Conservation (phyloP, 129 eudicot species). For the Rutidosis leptorrhynchoides region DNA sequence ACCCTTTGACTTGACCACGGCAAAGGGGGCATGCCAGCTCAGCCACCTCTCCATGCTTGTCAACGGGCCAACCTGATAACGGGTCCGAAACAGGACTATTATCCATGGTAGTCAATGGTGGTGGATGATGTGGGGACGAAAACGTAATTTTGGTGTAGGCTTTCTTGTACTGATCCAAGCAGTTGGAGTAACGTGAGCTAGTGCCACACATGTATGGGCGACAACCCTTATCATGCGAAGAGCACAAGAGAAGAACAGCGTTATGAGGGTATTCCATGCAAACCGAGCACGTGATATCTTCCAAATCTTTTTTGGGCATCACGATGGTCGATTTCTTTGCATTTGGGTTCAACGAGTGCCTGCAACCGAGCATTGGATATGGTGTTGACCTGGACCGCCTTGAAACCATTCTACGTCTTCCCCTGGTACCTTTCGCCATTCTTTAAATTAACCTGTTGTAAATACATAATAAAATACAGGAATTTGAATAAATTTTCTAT, state of each 20-base stretch:
- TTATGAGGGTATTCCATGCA: constrained; percentile 97
- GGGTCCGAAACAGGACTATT: constrained; percentile 28
- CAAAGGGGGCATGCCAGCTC: constrained; percentile 89
- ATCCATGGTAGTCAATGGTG: constrained; percentile 25
- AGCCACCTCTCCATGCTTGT: constrained; percentile 48
- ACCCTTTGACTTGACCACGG: constrained; percentile 92
- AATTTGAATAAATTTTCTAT: background rate
- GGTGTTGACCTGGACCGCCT: constrained; percentile 70
- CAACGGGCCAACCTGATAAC: constrained; percentile 36
- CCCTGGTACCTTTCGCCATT: constrained; percentile 84
- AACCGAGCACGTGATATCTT: constrained; percentile 82
- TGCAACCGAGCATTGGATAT: constrained; percentile 46
- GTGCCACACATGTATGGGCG: constrained; percentile 99
- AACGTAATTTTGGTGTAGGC: constrained; percentile 63
- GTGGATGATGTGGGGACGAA: constrained; percentile 26
- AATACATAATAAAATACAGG: background rate
- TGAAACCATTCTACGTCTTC: constrained; percentile 76
- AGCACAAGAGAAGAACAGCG: constrained; percentile 87
- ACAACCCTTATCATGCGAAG: constrained; percentile 91
- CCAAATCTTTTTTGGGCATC: constrained; percentile 66
- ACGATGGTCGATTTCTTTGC: constrained; percentile 37
- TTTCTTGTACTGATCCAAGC: constrained; percentile 88
- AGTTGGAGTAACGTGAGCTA: constrained; percentile 83
- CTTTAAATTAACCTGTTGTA: constrained; percentile 14
- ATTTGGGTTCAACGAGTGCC: constrained; percentile 23